Base-by-base conservation (phyloP, 192 early-diverging fungal genomes). In the Oehlia diaphana region DNA sequence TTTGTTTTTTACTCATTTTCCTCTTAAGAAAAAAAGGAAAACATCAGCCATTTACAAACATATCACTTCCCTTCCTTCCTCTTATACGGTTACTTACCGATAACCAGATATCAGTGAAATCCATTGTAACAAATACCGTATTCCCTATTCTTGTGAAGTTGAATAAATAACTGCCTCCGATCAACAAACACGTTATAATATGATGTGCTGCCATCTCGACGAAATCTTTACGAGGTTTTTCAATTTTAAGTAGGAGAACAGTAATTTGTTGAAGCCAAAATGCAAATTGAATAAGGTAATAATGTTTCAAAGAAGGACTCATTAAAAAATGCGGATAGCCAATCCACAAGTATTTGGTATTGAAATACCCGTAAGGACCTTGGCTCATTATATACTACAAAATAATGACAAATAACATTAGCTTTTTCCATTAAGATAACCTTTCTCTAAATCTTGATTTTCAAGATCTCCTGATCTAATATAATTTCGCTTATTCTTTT, bases 101-200 rank as follows among this genome's bases (percentile, higher is more conserved):
- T 44, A 93, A 78, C 42, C 90, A 81, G 69, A 88, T 84, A 82
- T 93, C 92, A 14, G 91, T 83, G 21, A 91, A 78, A 85, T 93
- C 92, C 89, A 93, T 88, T 76, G 87, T 84, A 2, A 90, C 84
- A 84, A 93, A 90, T 23, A 91, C 86, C 1, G 87, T 87, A 72
- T 91, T 89, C 10, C 92, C 92, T 21, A 89, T 82, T 14, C 88
- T 80, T 68, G 90, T 90, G 71, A 89, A 93, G 78, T 93, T 88
- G 70, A 80, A 89, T 1, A 80, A 33, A 73, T 92, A 91, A 76
- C 90, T 91, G 26, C 83, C 81, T 63, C 83, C 81, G 68, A 93
- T 88, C 68, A 93, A 73, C 3, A 90, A 72, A 14, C 90, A 64
- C 14, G 92, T 93, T 47, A 89, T 86, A 50, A 89, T 87, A 49